Base-by-base conservation (phyloP, 2,329 filamentous ascomycete genomes). In the Aspergillus ochraceus region DNA sequence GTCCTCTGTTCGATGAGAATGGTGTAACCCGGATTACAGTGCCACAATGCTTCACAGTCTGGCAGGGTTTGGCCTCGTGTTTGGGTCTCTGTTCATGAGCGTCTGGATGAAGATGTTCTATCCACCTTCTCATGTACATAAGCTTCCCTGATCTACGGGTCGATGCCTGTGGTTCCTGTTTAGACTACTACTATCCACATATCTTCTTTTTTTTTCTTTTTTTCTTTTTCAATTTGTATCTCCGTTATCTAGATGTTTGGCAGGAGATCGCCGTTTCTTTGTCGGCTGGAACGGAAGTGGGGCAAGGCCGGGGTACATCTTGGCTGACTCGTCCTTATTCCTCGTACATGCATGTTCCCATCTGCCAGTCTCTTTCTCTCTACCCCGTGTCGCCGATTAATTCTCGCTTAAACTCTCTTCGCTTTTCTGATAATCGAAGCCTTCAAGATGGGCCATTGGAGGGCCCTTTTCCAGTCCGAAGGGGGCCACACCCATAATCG, bases 381-480 rank as follows among this genome's bases (percentile, higher is more conserved):
- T 36, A n/a, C 22, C n/a, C 22, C 22, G 12, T 51, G 14, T 29
- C 26, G 19, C 4, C 8, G 20, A 29, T 36, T 36, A 17, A 17
- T 36, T 22, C 17, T 12, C 19, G 30, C 39, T 11, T 30, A 32
- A 32, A 42, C 19, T 11, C 20, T 20, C 12, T 20, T 39, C 36
- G 8, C 19, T 19, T n/a, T 46, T 8, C 45, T 24, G 11, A 17
- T 19, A 5, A 50, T 50, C 46, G 19, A 36, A n/a, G 20, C 10
- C 10, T 52, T 47, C 56, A 64, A 29, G 1, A 80, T 80, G 77
- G 76, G 74, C 8, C 65, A 71, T 57, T 79, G 76, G 76, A 67
- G 63, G 20, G 67, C 70, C 58, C 55, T 79, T 11, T 74, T 79
- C 56, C 62, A 57, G 36, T 58, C 66, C 12, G 68, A 71, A 53